These are phyloP conservation scores for Babesia microti DNA, from an alignment of 169 alveolate species.

Conservation along the genomic window DNA sequence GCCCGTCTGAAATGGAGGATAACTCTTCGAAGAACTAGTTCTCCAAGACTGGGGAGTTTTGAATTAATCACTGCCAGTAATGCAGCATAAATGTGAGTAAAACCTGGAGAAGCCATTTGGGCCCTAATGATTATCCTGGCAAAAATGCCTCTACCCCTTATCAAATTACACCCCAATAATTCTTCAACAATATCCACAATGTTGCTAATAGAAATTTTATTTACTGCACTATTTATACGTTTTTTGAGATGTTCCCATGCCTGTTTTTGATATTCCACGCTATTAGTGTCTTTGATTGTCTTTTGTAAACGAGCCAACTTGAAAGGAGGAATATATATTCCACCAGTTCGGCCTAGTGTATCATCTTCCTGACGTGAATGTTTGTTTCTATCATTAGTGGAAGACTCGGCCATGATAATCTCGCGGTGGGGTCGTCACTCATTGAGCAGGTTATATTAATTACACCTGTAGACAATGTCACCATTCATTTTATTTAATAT, in stretches of 20 bases:
- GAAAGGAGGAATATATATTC: slow-evolving; percentile 94
- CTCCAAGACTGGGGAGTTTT: slow-evolving; percentile 95
- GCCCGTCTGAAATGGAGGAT: slow-evolving; percentile 86
- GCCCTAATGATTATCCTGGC: slow-evolving; percentile 92
- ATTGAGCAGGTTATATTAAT: no score
- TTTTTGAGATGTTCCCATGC: slow-evolving; percentile 95
- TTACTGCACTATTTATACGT: slow-evolving; percentile 87
- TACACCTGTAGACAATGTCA: no score
- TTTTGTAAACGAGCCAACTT: slow-evolving; percentile 83
- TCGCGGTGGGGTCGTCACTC: no score
- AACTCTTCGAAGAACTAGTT: slow-evolving; percentile 80
- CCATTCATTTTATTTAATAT: no score
- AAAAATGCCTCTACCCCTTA: slow-evolving; percentile 95
- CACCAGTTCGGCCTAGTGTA: slow-evolving; percentile 73
- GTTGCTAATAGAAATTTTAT: slow-evolving; percentile 85
- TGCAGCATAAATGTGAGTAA: slow-evolving; percentile 92
- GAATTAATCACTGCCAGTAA: slow-evolving; percentile 90
- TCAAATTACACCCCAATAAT: slow-evolving; percentile 88
- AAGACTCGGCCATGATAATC: no score
- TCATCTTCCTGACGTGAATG: background rate
- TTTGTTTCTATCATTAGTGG: no score
- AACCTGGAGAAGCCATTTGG: slow-evolving; percentile 95
- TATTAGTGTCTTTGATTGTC: slow-evolving; percentile 75
- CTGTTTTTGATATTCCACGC: slow-evolving; percentile 84
- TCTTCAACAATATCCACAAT: slow-evolving; percentile 74